Conservation (phyloP, 1,139 yeast species). For the Pichia sp. region DNA sequence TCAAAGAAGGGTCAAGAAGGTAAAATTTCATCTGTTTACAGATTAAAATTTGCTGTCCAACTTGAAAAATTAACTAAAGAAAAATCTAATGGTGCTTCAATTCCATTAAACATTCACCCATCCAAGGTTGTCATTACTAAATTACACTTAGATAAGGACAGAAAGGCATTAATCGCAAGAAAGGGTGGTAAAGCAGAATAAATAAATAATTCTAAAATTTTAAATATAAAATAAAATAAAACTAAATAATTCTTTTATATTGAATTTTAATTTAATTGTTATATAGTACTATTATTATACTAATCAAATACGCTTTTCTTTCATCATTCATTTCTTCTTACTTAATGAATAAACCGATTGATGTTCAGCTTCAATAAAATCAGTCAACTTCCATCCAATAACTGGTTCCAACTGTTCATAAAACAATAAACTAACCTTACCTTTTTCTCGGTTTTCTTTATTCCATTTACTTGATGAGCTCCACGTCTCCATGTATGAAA, state of each 20-base stretch:
- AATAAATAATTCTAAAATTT: slow-evolving; percentile 23
- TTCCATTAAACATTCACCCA: slow-evolving; percentile 97
- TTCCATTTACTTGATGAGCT: slow-evolving; percentile 70
- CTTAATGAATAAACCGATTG: slow-evolving; percentile 34
- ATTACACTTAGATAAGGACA: slow-evolving; percentile 97
- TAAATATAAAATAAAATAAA: neutral
- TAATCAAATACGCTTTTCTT: neutral
- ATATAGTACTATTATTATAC: neutral
- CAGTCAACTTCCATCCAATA: slow-evolving; percentile 17
- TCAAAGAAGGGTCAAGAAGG: slow-evolving; percentile 99
- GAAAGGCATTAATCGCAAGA: slow-evolving; percentile 94
- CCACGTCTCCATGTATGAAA: slow-evolving; percentile 53
- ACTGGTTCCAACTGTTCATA: slow-evolving; percentile 24
- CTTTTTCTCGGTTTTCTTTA: slow-evolving; percentile 29
- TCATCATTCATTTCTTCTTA: neutral
- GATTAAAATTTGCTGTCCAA: slow-evolving; percentile 96
- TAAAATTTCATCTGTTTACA: slow-evolving; percentile 95
- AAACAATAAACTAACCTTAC: slow-evolving; percentile 21
- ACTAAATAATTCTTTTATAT: neutral
- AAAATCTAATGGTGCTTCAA: slow-evolving; percentile 97
- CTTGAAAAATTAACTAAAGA: slow-evolving; percentile 97
- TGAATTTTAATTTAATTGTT: slow-evolving; percentile 8
- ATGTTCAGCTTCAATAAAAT: slow-evolving; percentile 27
- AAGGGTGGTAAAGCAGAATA: slow-evolving; percentile 80
- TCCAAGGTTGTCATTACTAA: slow-evolving; percentile 98